Percentiles rank a stretch among this genome's conserved stretches.
Conservation (phyloP, 306 rosid genomes). For the Castanea crenata region DNA sequence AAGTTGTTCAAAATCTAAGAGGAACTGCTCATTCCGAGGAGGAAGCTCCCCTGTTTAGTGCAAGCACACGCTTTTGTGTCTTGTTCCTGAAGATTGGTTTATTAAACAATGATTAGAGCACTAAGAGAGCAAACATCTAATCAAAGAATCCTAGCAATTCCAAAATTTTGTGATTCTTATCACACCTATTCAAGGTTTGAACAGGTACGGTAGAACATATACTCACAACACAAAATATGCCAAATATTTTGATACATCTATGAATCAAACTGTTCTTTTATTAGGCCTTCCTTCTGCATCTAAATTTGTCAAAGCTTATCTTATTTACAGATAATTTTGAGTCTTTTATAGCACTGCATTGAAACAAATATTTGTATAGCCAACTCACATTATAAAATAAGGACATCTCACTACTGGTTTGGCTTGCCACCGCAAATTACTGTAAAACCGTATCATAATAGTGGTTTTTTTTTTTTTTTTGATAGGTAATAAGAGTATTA, state of each 20-base stretch:
- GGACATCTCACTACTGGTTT: neutral
- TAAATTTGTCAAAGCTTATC: neutral
- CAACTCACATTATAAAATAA: neutral
- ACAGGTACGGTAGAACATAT: neutral
- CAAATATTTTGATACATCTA: neutral
- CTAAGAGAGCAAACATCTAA: neutral
- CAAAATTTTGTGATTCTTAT: neutral
- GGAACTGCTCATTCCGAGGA: constrained; percentile 93
- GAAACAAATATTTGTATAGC: neutral
- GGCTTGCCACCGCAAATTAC: neutral
- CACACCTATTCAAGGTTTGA: neutral
- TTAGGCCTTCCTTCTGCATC: neutral
- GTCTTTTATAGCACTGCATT: neutral
- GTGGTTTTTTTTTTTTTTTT: neutral
- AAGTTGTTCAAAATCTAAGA: constrained; percentile 82
- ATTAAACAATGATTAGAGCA: neutral
- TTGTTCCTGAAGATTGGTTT: constrained; percentile 64
- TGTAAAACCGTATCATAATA: neutral
- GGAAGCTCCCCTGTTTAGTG: constrained; percentile 84
- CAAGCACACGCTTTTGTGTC: constrained; percentile 87
- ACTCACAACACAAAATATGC: neutral
- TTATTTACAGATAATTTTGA: neutral
- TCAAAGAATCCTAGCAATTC: neutral
- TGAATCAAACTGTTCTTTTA: neutral
- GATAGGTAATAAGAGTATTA: no score